Percentiles rank a stretch among this genome's conserved stretches.
Evolutionary conservation across 2,329 filamentous ascomycete genomes (phyloP).

Genomic region (Hymenoscyphus repandus): DNA sequence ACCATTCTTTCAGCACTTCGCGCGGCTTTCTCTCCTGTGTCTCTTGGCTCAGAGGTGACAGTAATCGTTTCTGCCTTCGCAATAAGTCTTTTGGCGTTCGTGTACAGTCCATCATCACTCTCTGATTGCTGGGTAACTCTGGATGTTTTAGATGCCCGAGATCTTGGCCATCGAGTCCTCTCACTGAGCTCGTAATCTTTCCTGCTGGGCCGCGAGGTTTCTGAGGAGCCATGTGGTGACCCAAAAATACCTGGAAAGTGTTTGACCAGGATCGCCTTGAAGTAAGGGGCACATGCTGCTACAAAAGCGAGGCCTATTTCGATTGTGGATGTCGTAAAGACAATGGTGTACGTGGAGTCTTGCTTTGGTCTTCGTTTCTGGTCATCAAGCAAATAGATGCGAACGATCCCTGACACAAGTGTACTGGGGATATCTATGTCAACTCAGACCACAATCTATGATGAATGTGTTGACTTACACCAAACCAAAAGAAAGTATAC

Average conservation of each 20-base stretch:
- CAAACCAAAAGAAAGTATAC: constrained; percentile 3
- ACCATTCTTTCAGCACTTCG: no score
- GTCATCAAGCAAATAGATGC: neutral
- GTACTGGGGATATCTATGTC: neutral
- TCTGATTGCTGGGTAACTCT: no score
- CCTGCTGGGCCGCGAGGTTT: no score
- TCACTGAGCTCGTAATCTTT: no score
- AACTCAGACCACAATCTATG: neutral
- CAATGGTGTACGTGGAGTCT: constrained; percentile 1
- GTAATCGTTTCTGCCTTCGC: no score
- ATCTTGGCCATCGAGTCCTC: no score
- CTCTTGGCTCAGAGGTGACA: no score
- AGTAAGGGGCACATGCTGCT: constrained; percentile 7
- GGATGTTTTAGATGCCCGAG: no score
- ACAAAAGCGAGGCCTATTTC: constrained; percentile 11
- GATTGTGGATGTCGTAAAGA: constrained; percentile 7
- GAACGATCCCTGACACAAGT: constrained; percentile 1
- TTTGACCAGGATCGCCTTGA: constrained; percentile 5
- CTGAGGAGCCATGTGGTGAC: neutral
- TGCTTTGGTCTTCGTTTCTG: neutral
- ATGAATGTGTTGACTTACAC: constrained; percentile 1
- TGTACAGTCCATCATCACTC: no score
- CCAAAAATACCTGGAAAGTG: neutral
- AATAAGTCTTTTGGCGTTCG: no score
- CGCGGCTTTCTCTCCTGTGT: no score